Percentiles rank a stretch among this genome's conserved stretches.
Evolutionary conservation across 257 asterid genomes (phyloP).

Genomic region (Nicotiana knightiana): DNA sequence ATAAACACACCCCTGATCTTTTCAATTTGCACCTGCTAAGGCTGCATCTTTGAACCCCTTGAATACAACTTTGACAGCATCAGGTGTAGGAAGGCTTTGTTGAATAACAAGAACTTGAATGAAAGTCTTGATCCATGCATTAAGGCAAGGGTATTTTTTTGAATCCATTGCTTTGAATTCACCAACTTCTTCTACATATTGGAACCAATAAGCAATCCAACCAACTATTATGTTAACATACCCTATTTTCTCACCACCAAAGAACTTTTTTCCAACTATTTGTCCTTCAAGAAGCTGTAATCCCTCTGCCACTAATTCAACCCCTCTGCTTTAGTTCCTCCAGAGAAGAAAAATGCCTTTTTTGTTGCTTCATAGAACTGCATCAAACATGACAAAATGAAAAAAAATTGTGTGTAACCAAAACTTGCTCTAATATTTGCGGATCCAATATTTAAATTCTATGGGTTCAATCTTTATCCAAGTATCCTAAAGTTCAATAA

Average conservation of each 20-base stretch:
- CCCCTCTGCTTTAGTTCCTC: background rate
- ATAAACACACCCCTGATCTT: background rate
- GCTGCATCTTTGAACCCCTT: background rate
- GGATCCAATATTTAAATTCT: no score
- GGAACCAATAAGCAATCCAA: conserved; percentile 11
- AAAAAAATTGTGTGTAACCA: background rate
- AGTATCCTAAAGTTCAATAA: no score
- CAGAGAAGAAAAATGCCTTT: background rate
- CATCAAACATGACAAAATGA: background rate
- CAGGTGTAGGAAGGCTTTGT: conserved; percentile 8
- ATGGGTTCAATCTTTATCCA: no score
- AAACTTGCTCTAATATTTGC: background rate
- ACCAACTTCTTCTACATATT: conserved; percentile 8
- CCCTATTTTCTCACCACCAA: conserved; percentile 13
- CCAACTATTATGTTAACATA: conserved; percentile 9
- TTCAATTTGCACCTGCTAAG: background rate
- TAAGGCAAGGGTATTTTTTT: background rate
- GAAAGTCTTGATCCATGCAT: conserved; percentile 14
- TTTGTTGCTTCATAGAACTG: conserved; percentile 1
- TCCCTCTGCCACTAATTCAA: conserved; percentile 2
- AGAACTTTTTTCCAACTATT: background rate
- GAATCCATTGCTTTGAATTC: conserved; percentile 9
- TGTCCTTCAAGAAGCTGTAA: background rate
- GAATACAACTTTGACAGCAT: background rate
- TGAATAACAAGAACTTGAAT: conserved; percentile 6